Conservation (phyloP, 1,284 basidiomycete species). For the Tetrapyrgos nigripes region DNA sequence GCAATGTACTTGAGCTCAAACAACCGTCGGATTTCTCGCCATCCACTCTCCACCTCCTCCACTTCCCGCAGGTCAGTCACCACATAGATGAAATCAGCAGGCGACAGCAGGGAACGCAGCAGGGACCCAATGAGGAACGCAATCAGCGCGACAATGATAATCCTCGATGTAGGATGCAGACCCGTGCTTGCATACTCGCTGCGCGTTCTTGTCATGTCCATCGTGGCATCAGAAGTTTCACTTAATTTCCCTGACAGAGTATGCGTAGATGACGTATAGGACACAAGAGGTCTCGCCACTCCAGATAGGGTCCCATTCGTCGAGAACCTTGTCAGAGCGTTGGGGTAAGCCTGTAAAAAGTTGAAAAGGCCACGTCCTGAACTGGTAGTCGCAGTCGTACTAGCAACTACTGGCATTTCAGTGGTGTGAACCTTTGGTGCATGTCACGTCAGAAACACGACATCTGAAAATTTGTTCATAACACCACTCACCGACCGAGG, state of each 20-base stretch:
- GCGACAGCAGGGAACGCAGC: conserved; percentile 83
- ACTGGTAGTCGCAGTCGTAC: conserved; percentile 32
- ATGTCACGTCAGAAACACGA: conserved; percentile 12
- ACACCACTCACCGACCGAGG: conserved; percentile 34
- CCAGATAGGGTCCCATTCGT: neutral
- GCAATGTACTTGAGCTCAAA: conserved; percentile 80
- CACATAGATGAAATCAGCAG: conserved; percentile 87
- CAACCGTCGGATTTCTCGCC: conserved; percentile 85
- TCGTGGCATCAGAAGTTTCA: conserved; percentile 1
- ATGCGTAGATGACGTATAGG: conserved; percentile 1
- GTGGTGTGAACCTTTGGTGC: conserved; percentile 19
- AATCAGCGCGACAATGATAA: conserved; percentile 84
- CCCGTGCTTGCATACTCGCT: conserved; percentile 20
- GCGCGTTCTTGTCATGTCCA: neutral
- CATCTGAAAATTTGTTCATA: conserved; percentile 20
- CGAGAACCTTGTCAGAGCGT: conserved; percentile 14
- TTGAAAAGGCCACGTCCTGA: conserved; percentile 1
- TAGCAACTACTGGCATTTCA: neutral
- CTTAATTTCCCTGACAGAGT: neutral
- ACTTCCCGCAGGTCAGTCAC: conserved; percentile 61
- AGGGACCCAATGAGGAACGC: conserved; percentile 93
- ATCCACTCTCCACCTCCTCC: conserved; percentile 60
- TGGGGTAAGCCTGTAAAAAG: conserved; percentile 41
- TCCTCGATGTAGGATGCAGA: conserved; percentile 58
- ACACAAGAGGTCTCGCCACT: neutral